phyloP scores from a whole-genome alignment of 2,329 filamentous ascomycete genomes.

The Aspergillus sergii region DNA sequence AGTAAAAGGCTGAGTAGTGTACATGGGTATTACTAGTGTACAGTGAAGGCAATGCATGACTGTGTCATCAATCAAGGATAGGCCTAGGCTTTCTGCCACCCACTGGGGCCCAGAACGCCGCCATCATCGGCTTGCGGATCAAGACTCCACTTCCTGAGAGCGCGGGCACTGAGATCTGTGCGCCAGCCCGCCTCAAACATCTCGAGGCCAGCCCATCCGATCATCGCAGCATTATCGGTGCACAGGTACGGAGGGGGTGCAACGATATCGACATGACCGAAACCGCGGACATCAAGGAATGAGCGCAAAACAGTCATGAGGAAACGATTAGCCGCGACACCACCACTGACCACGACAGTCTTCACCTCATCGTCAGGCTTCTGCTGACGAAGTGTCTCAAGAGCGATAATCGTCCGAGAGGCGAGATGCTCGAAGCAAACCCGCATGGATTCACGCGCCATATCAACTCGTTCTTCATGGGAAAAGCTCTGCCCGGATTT shows the following conservation, averaged over 20 bases:
- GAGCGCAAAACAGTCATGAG: slow-evolving; percentile 66
- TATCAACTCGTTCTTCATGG: slow-evolving; percentile 63
- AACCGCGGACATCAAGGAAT: slow-evolving; percentile 70
- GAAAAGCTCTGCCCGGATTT: slow-evolving; percentile 42
- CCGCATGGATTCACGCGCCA: slow-evolving; percentile 76
- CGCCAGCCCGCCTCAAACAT: slow-evolving; percentile 82
- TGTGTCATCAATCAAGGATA: background rate
- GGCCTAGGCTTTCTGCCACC: slow-evolving; percentile 48
- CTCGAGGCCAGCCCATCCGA: slow-evolving; percentile 89
- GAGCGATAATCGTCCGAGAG: slow-evolving; percentile 70
- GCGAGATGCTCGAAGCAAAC: slow-evolving; percentile 86
- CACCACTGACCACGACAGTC: slow-evolving; percentile 81
- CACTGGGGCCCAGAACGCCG: slow-evolving; percentile 66
- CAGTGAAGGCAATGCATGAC: background rate
- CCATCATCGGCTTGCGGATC: slow-evolving; percentile 63
- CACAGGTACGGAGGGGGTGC: slow-evolving; percentile 79
- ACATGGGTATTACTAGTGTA: slow-evolving; percentile 9
- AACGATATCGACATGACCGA: slow-evolving; percentile 61
- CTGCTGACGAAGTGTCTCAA: slow-evolving; percentile 48
- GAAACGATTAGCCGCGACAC: slow-evolving; percentile 84
- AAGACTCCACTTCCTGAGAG: slow-evolving; percentile 73
- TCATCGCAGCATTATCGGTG: slow-evolving; percentile 97
- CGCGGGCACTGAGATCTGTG: slow-evolving; percentile 61
- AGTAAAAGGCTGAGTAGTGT: background rate
- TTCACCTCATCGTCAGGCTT: slow-evolving; percentile 39